Percentiles rank a stretch among this genome's conserved stretches.
Conservation (phyloP, 179 eudicot genomes). For the Sideroxylon spinosum region DNA sequence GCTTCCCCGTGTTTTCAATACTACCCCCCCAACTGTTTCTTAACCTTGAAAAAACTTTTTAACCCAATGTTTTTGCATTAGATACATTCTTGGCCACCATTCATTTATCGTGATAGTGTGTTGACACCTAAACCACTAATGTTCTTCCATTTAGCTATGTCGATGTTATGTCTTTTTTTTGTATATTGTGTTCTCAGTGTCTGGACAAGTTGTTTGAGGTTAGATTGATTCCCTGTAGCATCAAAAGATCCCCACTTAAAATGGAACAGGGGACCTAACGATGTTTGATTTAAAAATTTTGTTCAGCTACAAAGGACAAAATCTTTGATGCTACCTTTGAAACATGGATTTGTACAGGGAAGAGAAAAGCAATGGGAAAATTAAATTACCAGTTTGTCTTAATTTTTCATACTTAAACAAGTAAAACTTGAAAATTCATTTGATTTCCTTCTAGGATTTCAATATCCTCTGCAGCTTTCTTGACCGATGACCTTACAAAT, state of each 20-base stretch:
- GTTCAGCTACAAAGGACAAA: constrained; percentile 17
- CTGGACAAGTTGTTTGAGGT: not conserved
- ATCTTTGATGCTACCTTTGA: too few relatives aligned
- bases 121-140: not conserved
- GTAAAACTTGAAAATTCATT: too few relatives aligned
- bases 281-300: not conserved
- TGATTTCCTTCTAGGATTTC: not conserved
- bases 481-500: not conserved
- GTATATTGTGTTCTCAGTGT: not conserved
- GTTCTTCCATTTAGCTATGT: not conserved
- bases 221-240: not conserved
- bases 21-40: not conserved
- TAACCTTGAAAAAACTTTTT: not conserved
- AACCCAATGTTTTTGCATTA: not conserved
- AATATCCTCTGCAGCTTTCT: not conserved
- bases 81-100: not conserved
- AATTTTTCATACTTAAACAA: too few relatives aligned
- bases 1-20: constrained; percentile 5
- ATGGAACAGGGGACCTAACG: not conserved
- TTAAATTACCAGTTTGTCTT: too few relatives aligned
- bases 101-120: not conserved
- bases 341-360: too few relatives aligned
- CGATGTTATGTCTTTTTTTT: not conserved
- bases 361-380: too few relatives aligned
- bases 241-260: not conserved